These are phyloP conservation scores for Babjeviella inositovora DNA, from an alignment of 805 yeast species.

Conservation along the genomic window DNA sequence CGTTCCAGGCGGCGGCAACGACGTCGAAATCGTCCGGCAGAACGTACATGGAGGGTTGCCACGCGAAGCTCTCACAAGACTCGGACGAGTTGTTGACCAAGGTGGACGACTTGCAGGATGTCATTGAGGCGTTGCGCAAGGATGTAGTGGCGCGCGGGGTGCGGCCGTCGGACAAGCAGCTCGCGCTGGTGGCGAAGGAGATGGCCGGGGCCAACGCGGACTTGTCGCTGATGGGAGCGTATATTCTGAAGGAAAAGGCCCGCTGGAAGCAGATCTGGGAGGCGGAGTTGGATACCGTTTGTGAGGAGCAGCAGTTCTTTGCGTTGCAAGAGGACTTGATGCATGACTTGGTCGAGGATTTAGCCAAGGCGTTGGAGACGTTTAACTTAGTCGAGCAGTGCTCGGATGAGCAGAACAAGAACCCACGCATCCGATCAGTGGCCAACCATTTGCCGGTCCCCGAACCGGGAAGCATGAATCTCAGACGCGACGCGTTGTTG, in stretches of 20 bases:
- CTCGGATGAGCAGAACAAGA: conserved; percentile 60
- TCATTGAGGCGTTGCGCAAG: conserved; percentile 74
- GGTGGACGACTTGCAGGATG: conserved; percentile 85
- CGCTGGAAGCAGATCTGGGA: conserved; percentile 92
- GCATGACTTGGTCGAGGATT: conserved; percentile 65
- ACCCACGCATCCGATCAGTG: conserved; percentile 22
- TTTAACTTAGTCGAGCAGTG: conserved; percentile 70
- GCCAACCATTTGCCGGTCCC: conserved; percentile 28
- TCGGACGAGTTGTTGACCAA: conserved; percentile 60
- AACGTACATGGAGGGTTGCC: conserved; percentile 63
- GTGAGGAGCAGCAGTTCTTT: conserved; percentile 89
- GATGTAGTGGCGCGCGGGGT: conserved; percentile 91
- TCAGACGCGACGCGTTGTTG: conserved; percentile 62
- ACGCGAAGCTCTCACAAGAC: conserved; percentile 54
- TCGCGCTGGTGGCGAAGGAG: conserved; percentile 51
- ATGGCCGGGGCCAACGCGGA: conserved; percentile 37
- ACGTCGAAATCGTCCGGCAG: conserved; percentile 19
- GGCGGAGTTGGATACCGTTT: conserved; percentile 70
- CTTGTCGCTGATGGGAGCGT: conserved; percentile 37
- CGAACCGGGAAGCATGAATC: conserved; percentile 47
- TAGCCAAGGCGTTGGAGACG: conserved; percentile 68
- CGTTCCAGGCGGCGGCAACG: conserved; percentile 2
- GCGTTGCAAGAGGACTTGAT: conserved; percentile 80
- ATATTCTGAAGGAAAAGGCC: conserved; percentile 56
- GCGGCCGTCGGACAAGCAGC: conserved; percentile 59